These are phyloP conservation scores for Coniferiporia weirii DNA, from an alignment of 1,284 basidiomycete genomes.

Conservation along the genomic window DNA sequence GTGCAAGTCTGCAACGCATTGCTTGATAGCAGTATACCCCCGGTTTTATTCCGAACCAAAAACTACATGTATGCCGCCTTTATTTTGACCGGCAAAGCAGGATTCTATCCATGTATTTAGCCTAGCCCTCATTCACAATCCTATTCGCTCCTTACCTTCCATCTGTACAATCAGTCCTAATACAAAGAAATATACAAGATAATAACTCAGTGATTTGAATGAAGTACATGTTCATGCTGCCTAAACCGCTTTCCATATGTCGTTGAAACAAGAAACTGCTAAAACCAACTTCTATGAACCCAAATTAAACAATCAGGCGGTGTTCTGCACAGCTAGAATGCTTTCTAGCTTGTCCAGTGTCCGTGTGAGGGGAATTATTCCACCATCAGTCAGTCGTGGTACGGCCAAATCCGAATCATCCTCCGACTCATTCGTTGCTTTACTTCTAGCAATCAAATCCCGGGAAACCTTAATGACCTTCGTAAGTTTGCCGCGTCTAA, in stretches of 20 bases:
- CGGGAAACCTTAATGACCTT: constrained; percentile 66
- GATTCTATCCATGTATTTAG: not conserved
- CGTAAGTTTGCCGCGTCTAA: constrained; percentile 54
- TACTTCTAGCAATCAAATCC: constrained; percentile 65
- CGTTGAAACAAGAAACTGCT: constrained; percentile 16
- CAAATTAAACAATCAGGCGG: not conserved
- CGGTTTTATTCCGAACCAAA: too few relatives aligned
- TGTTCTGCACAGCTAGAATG: constrained; percentile 24
- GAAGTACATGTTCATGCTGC: not conserved
- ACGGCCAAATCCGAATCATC: constrained; percentile 58
- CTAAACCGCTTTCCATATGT: not conserved
- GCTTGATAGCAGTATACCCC: too few relatives aligned
- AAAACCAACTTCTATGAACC: not conserved
- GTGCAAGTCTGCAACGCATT: too few relatives aligned
- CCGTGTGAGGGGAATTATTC: constrained; percentile 74
- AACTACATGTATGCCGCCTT: not conserved
- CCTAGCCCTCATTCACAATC: not conserved
- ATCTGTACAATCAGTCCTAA: not conserved
- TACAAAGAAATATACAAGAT: not conserved
- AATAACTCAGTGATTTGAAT: not conserved
- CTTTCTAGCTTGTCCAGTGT: constrained; percentile 53
- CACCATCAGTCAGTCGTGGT: constrained; percentile 73
- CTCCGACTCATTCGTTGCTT: constrained; percentile 32
- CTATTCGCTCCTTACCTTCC: not conserved
- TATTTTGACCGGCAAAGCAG: not conserved